Evolutionary conservation across 331 rosid species (phyloP).

Genomic region (Malus hybrid): DNA sequence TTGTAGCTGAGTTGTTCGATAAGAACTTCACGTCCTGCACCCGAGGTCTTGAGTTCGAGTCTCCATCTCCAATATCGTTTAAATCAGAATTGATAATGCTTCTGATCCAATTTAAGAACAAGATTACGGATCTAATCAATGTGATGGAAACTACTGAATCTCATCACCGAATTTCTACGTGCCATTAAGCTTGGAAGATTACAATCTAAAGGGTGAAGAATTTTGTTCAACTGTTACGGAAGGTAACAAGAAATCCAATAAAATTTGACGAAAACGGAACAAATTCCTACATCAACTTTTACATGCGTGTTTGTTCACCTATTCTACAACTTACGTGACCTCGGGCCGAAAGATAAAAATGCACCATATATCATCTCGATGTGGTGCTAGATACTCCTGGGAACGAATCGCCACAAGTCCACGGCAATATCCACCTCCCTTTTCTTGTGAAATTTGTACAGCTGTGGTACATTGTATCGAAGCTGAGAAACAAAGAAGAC

Average conservation of each 20-base stretch:
- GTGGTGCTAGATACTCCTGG: conserved; percentile 25
- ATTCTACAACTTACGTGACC: neutral
- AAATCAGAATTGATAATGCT: neutral
- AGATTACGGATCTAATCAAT: neutral
- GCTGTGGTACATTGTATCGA: conserved; percentile 61
- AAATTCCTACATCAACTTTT: neutral
- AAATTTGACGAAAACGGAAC: neutral
- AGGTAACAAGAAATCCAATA: neutral
- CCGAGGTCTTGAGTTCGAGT: too few species aligned
- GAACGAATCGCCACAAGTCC: conserved; percentile 89
- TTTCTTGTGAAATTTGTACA: conserved; percentile 90
- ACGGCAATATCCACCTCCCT: conserved; percentile 79
- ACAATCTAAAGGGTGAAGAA: too few species aligned
- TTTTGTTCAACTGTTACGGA: too few species aligned
- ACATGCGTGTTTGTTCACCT: conserved; percentile 3
- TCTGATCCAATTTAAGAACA: neutral
- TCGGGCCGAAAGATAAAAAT: neutral
- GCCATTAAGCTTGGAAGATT: too few species aligned
- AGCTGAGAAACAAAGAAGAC: conserved; percentile 43
- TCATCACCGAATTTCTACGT: too few species aligned
- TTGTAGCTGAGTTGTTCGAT: too few species aligned
- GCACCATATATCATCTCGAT: neutral
- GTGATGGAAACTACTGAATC: too few species aligned
- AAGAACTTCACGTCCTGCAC: too few species aligned
- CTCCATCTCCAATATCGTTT: too few species aligned